Base-by-base conservation (phyloP, 2,329 filamentous ascomycete species). In the Rutstroemia sp. region DNA sequence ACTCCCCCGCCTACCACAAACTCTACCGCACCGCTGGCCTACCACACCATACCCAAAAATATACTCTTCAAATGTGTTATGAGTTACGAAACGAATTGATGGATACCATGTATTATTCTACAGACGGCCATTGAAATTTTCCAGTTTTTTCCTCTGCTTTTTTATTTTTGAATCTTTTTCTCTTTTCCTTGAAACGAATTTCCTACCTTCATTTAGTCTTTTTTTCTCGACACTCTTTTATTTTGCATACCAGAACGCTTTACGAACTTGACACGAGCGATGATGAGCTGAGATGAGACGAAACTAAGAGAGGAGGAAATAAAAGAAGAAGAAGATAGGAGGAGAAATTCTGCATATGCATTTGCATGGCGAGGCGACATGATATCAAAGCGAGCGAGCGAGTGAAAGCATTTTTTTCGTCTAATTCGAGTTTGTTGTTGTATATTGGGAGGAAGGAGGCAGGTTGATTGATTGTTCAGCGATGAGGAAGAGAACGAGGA, bases 21-120 rank as follows among this genome's bases (percentile, higher is more conserved):
- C n/a, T n/a, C n/a, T n/a, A n/a, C n/a, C n/a, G n/a, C n/a, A n/a
- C n/a, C n/a, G n/a, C n/a, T n/a, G n/a, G 18, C 41, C 38, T 37
- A 51, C 23, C 25, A 25, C 34, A 41, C 49, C 19, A 55, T 6
- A 44, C 41, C 19, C 27, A 54, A 49, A 49, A 49, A 25, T 41
- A 12, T 49, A 23, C 34, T 49, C 52, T 42, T 44, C 38, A 34
- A 55, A 55, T 55, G 47, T 51, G 27, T 56, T 51, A 56, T 48
- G 53, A 56, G 38, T 51, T 56, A 56, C 38, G 53, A 56, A 48
- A 56, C 23, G 46, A 56, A 27, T 37, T 56, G 53, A 55, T 51
- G 47, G 46, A 44, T 56, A 56, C 51, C 49, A 21, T 56, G 53
- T 56, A 56, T 45, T 54, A 54, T 54, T 41, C 44, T 34, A 54